Evolutionary conservation across 306 rosid species (phyloP).

Genomic region (Myrica gale): DNA sequence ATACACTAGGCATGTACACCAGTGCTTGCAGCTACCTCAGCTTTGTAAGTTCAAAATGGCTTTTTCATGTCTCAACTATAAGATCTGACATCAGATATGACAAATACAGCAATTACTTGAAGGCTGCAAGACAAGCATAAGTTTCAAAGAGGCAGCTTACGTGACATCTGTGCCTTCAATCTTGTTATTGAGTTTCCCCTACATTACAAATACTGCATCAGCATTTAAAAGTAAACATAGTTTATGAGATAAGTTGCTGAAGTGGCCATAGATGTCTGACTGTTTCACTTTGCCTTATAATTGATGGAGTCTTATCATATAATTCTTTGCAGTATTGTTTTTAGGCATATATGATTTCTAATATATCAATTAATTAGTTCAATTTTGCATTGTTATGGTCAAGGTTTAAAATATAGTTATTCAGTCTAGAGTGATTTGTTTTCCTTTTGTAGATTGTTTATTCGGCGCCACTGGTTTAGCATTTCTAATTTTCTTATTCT

Average conservation of each 20-base stretch:
- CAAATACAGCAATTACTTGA: too few relatives aligned
- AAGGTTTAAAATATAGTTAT: too few relatives aligned
- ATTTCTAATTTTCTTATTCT: slow-evolving; percentile 21
- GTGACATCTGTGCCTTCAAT: neutral
- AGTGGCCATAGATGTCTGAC: neutral
- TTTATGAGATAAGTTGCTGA: neutral
- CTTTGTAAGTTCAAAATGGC: too few relatives aligned
- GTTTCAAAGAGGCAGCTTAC: neutral
- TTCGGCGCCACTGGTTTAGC: neutral
- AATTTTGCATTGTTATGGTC: neutral
- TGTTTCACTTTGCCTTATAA: neutral
- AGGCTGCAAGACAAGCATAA: neutral
- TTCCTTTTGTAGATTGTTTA: slow-evolving; percentile 22
- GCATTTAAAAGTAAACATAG: neutral
- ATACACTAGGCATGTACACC: too few relatives aligned
- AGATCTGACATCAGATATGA: too few relatives aligned
- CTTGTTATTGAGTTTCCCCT: neutral
- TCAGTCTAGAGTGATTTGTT: neutral
- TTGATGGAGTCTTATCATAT: neutral
- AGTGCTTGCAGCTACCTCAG: too few relatives aligned
- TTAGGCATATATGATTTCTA: neutral
- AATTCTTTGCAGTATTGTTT: neutral
- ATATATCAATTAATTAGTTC: neutral
- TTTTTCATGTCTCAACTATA: too few relatives aligned
- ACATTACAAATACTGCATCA: neutral